phyloP scores from a whole-genome alignment of 2,329 filamentous ascomycete species.

The Aspergillus thermomutatus region DNA sequence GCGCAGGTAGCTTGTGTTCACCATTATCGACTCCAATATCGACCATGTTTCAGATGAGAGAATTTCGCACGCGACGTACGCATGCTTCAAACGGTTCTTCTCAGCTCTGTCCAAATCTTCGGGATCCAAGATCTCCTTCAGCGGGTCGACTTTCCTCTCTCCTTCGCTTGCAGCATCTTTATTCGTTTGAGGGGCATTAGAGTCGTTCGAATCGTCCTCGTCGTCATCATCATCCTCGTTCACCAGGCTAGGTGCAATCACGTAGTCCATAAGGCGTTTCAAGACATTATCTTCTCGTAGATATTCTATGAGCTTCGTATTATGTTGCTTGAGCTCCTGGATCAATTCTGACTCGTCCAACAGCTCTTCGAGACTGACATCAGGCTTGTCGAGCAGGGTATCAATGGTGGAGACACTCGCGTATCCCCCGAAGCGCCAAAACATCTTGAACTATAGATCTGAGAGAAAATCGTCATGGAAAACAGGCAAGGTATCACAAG shows the following conservation, averaged over 20 bases:
- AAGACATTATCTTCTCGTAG: constrained; percentile 83
- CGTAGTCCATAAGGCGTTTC: constrained; percentile 83
- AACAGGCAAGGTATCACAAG: constrained; percentile 16
- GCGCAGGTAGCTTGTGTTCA: constrained; percentile 72
- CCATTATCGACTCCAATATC: constrained; percentile 87
- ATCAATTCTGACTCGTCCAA: constrained; percentile 95
- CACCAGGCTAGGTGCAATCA: constrained; percentile 67
- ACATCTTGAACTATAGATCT: constrained; percentile 68
- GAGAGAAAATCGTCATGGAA: constrained; percentile 36
- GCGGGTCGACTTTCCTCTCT: constrained; percentile 37
- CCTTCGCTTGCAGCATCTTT: constrained; percentile 30
- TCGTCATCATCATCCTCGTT: constrained; percentile 52
- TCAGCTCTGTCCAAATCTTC: constrained; percentile 69
- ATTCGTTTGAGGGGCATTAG: constrained; percentile 23
- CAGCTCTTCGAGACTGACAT: constrained; percentile 92
- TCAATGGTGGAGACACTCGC: constrained; percentile 96
- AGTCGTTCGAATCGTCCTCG: constrained; percentile 51
- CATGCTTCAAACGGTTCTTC: constrained; percentile 88
- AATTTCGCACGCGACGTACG: constrained; percentile 89
- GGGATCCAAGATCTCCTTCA: constrained; percentile 32
- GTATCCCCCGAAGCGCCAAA: constrained; percentile 99
- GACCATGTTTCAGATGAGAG: constrained; percentile 96
- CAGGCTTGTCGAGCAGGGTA: constrained; percentile 89
- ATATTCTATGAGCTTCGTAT: constrained; percentile 95
- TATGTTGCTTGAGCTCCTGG: constrained; percentile 97